Evolutionary conservation across 345 rosid species (phyloP).

Genomic region (Populus alba): DNA sequence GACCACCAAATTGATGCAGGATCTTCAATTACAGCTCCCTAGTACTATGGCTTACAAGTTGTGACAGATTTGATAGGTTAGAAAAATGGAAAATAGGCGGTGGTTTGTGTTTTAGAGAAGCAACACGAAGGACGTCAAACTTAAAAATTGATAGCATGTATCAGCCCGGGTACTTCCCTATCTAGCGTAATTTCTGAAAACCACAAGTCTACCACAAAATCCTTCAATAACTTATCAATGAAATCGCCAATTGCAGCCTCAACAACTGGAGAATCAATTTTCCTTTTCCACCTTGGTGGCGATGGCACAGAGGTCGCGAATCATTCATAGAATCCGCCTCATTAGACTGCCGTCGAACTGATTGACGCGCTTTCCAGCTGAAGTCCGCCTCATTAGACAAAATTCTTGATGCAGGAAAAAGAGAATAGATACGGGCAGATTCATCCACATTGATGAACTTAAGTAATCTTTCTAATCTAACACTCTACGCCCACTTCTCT

Average conservation of each 20-base stretch:
- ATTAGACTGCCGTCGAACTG: slow-evolving; percentile 31
- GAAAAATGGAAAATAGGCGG: too few species aligned
- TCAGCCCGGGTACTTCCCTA: slow-evolving; percentile 81
- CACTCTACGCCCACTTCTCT: not conserved
- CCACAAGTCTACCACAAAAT: slow-evolving; percentile 83
- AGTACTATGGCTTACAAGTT: too few species aligned
- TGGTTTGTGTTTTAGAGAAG: too few species aligned
- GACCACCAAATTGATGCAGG: not conserved
- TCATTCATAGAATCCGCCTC: slow-evolving; percentile 48
- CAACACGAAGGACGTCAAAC: too few species aligned
- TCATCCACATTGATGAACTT: slow-evolving; percentile 90
- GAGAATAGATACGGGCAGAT: slow-evolving; percentile 73
- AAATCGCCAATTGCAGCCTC: slow-evolving; percentile 72
- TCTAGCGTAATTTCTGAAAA: slow-evolving; percentile 87
- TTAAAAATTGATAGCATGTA: slow-evolving; percentile 18
- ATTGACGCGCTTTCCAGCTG: slow-evolving; percentile 50
- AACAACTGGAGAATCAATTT: slow-evolving; percentile 74
- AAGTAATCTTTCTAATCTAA: slow-evolving; percentile 1
- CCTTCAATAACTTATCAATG: slow-evolving; percentile 76
- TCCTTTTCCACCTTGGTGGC: slow-evolving; percentile 68
- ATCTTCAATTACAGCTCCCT: too few species aligned
- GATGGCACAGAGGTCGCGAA: slow-evolving; percentile 55
- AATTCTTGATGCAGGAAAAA: slow-evolving; percentile 48
- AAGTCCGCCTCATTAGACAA: slow-evolving; percentile 65
- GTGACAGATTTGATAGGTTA: too few species aligned